phyloP scores from a whole-genome alignment of 805 yeast genomes.

The Saccharomycopsis microspora region DNA sequence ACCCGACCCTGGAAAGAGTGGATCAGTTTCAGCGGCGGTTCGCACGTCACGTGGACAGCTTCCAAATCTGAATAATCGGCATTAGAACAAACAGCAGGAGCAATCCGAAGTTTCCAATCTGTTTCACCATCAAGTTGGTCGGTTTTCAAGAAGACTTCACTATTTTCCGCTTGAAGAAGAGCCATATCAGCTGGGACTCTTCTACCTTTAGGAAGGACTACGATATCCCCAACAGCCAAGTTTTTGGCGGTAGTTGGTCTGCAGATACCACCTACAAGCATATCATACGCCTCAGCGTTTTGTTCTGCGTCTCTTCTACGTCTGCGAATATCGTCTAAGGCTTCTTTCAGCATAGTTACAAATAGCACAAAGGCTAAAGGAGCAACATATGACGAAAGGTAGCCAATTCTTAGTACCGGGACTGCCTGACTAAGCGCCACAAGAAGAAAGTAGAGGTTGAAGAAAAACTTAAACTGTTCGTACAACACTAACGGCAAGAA shows the following conservation, averaged over 20 bases:
- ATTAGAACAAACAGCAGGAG: constrained; percentile 45
- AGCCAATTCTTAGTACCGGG: constrained; percentile 87
- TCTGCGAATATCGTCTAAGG: constrained; percentile 85
- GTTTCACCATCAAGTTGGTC: constrained; percentile 99
- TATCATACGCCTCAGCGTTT: constrained; percentile 73
- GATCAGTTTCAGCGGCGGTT: constrained; percentile 78
- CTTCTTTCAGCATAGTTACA: constrained; percentile 94
- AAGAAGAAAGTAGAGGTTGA: constrained; percentile 79
- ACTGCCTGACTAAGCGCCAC: constrained; percentile 92
- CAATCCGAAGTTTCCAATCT: constrained; percentile 91
- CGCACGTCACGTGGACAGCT: constrained; percentile 47
- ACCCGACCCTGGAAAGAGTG: constrained; percentile 73
- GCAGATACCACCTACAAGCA: constrained; percentile 26
- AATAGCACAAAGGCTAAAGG: constrained; percentile 88
- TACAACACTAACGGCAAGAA: constrained; percentile 83
- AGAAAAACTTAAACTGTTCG: constrained; percentile 95
- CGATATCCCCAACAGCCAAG: constrained; percentile 78
- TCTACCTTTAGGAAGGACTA: constrained; percentile 64
- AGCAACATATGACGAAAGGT: constrained; percentile 82
- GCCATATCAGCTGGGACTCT: constrained; percentile 93
- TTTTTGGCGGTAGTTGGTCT: constrained; percentile 36
- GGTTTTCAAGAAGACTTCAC: constrained; percentile 81
- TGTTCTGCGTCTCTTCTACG: constrained; percentile 85
- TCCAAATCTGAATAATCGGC: constrained; percentile 27
- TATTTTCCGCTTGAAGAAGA: constrained; percentile 51